phyloP scores from a whole-genome alignment of 768 basidiomycete species.

The Mycena vulgaris region DNA sequence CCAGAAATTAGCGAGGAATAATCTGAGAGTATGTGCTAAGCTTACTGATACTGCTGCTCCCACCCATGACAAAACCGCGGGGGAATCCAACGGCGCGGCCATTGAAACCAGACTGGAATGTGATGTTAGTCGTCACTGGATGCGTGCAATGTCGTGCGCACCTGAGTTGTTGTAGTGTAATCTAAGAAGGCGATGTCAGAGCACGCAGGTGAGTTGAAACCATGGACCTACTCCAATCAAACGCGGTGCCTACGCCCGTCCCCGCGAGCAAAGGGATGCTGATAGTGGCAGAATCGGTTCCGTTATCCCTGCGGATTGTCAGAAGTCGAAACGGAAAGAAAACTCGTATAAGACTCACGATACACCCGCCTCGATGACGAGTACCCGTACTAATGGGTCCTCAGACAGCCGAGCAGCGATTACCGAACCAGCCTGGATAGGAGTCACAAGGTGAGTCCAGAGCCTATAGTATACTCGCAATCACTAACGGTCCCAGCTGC shows the following conservation, averaged over 20 bases:
- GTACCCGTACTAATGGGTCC: background rate
- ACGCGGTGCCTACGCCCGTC: background rate
- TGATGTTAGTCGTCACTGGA: no score
- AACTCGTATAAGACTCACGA: background rate
- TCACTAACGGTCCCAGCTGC: slow-evolving; percentile 14
- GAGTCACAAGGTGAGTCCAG: background rate
- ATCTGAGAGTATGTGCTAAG: background rate
- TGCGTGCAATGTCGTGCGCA: background rate
- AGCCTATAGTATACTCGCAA: background rate
- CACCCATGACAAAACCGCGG: slow-evolving; percentile 40
- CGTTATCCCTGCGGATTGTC: slow-evolving; percentile 15
- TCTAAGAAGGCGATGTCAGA: no score
- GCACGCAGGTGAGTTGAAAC: no score
- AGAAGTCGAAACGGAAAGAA: background rate
- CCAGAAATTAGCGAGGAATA: background rate
- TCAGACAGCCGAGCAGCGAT: slow-evolving; percentile 16
- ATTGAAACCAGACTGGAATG: slow-evolving; percentile 21
- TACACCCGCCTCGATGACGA: slow-evolving; percentile 16
- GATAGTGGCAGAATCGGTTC: background rate
- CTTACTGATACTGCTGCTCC: slow-evolving; percentile 38
- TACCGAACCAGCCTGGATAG: slow-evolving; percentile 1
- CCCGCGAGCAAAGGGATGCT: slow-evolving; percentile 24
- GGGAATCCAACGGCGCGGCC: slow-evolving; percentile 31
- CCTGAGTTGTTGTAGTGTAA: slow-evolving; percentile 53
- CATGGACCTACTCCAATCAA: no score